Evolutionary conservation across 768 basidiomycete species (phyloP).

Genomic region (Lactarius hatsudake): DNA sequence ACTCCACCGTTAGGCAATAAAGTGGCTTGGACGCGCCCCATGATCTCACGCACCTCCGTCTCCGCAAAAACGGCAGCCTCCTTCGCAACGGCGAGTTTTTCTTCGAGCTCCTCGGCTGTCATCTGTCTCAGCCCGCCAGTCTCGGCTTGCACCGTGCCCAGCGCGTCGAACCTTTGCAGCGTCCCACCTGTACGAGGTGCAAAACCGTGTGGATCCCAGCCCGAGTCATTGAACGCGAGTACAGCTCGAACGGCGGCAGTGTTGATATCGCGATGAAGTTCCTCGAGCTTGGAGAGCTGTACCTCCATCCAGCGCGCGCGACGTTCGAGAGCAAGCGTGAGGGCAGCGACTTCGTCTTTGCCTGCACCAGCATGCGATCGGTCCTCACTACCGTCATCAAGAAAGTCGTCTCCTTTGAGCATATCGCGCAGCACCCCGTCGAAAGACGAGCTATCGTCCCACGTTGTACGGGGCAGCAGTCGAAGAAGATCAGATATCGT

Average conservation of each 20-base stretch:
- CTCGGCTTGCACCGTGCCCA: conserved; percentile 50
- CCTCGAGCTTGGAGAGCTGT: conserved; percentile 83
- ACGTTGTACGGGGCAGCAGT: conserved; percentile 81
- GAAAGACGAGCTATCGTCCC: conserved; percentile 88
- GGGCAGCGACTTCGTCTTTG: conserved; percentile 77
- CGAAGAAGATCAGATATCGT: conserved; percentile 85
- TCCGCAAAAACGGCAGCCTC: conserved; percentile 71
- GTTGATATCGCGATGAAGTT: conserved; percentile 87
- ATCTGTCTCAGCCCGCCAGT: conserved; percentile 47
- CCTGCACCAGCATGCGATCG: conserved; percentile 56
- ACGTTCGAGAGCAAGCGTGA: conserved; percentile 80
- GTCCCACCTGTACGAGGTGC: conserved; percentile 71
- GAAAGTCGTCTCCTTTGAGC: conserved; percentile 84
- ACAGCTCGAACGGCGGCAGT: conserved; percentile 82
- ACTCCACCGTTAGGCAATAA: conserved; percentile 39
- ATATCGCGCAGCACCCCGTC: conserved; percentile 84
- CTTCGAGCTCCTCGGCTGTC: conserved; percentile 71
- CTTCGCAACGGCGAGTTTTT: conserved; percentile 66
- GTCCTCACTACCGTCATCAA: conserved; percentile 66
- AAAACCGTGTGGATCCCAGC: conserved; percentile 72
- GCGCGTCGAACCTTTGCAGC: conserved; percentile 61
- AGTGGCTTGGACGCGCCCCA: conserved; percentile 62
- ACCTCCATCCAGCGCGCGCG: conserved; percentile 95
- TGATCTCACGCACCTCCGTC: conserved; percentile 68
- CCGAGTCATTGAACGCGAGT: conserved; percentile 78